Base-by-base conservation (phyloP, 257 asterid genomes). In the Penstemon newberryi region DNA sequence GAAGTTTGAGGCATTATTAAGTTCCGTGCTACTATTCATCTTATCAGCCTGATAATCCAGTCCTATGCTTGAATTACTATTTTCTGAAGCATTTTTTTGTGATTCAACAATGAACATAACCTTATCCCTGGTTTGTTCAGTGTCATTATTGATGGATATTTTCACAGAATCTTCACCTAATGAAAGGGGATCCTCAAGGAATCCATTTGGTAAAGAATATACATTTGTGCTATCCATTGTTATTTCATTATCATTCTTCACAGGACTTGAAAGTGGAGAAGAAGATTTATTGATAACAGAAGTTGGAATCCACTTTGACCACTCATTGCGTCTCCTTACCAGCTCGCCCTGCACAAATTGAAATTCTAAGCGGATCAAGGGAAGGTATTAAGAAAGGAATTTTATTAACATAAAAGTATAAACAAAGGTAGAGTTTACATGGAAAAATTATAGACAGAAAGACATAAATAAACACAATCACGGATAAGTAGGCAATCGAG, bases 311-410 rank as follows among this genome's bases (percentile, higher is more conserved):
- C 95, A 94, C 71, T 79, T 87, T 58, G 89, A 72, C 99, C 99
- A 94, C 49, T 83, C 95, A 49, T 82, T 81, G 57, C 96, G 96
- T 75, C 96, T 87, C 84, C 99, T 86, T 52, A 94, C 76, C 82
- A 76, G 89, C 73, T 84, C 95, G 66, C 83, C 89, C 99, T 94
- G 69, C 66, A 75, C 33, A 69, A 66, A 66, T 70, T 53, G 55
- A 53, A 70, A 70, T 63, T 41, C 40, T 45, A 11, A 55, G 60
- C 52, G 66, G 18, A 25, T 45, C 2, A 25, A 15, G 9, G 33
- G 54, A 44, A 13, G 18, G n/a, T n/a, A 39, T 42, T 7, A 19
- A 19, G 36, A 25, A 25, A 25, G 33, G 33, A 25, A 1, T 1
- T 25, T 25, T 25, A 25, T 25, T 25, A 25, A 25, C 33, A 25